Base-by-base conservation (phyloP, 148 eudicot species). In the Rhododendron griersonianum region DNA sequence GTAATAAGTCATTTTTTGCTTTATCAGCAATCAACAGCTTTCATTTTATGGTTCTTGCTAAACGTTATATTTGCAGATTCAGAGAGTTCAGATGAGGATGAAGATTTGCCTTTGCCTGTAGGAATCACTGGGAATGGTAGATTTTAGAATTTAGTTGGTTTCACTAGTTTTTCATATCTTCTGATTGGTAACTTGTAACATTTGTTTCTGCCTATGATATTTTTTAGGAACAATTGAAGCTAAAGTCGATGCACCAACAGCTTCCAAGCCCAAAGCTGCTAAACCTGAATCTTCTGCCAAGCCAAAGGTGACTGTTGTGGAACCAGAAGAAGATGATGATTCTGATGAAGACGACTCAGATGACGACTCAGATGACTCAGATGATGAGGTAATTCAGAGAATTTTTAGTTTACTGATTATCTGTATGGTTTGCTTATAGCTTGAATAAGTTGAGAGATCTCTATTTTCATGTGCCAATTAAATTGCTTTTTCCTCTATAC, bases 271-370 rank as follows among this genome's bases (percentile, higher is more conserved):
- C 80, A 67, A 65, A 44, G 84, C 83, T 81, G 81, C 84, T 37
- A 91, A 87, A 84, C 87, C 91, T 57, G 86, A 85, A 86, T 81
- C 76, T 55, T 86, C 86, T 77, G 86, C 87, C n/a, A 89, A 89
- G 79, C 77, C 90, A n/a, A 91, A 91, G 85, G 90, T 33, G 53
- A 69, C 84, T 85, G 50, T 87, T 79, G 80, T 41, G n/a, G 86
- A 90, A 81, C 73, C 90, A n/a, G 83, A 80, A 82, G 86, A 86
- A 13, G 91, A 78, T 23, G 91, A 89, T 7, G 91, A 88, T 11
- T 91, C 86, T 51, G 91, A 85, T 59, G 87, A 88, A 0, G 92
- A 88, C 77, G 95, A 88, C 2, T 85, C 87, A 37, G 93, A 91
- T 83, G 89, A 75, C 37, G 74, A 30, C 15, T 35, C 83, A 84